Evolutionary conservation across 257 asterid species (phyloP).

Genomic region (Fraxinus excelsior): DNA sequence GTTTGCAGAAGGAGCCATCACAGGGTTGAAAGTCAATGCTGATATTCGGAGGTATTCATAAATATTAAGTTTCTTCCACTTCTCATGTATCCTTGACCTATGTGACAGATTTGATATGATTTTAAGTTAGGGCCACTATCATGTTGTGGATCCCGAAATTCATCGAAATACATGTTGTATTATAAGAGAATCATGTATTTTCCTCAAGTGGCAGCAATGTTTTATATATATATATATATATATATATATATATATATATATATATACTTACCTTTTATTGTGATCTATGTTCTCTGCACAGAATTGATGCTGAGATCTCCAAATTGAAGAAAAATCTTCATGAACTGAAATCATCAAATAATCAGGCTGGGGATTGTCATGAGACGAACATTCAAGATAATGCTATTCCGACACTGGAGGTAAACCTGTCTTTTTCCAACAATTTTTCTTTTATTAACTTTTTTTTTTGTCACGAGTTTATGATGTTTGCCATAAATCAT

Average conservation of each 20-base stretch:
- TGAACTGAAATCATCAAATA: constrained; percentile 51
- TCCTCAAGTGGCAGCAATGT: constrained; percentile 2
- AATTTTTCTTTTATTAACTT: not conserved
- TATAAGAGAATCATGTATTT: constrained; percentile 17
- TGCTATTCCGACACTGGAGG: constrained; percentile 65
- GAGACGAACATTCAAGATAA: constrained; percentile 43
- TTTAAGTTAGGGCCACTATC: constrained; percentile 1
- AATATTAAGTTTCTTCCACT: constrained; percentile 18
- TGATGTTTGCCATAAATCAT: constrained; percentile 5
- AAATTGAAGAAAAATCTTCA: constrained; percentile 71
- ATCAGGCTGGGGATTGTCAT: constrained; percentile 38
- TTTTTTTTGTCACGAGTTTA: constrained; percentile 7
- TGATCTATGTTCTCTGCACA: constrained; percentile 36
- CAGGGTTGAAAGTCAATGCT: constrained; percentile 90
- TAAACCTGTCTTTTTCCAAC: constrained; percentile 30
- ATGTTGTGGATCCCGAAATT: not conserved
- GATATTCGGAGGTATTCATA: constrained; percentile 67
- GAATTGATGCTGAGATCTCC: constrained; percentile 86
- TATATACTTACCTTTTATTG: constrained; percentile 25
- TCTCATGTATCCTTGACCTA: constrained; percentile 12
- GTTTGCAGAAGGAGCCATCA: constrained; percentile 94
- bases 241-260: no score
- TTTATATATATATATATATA: no score
- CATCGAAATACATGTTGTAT: not conserved
- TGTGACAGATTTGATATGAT: constrained; percentile 7